A percentile compares a stretch with the other conserved stretches of the same genome.
Conservation (phyloP, 805 yeast species). For the Candida xiaguanensis region DNA sequence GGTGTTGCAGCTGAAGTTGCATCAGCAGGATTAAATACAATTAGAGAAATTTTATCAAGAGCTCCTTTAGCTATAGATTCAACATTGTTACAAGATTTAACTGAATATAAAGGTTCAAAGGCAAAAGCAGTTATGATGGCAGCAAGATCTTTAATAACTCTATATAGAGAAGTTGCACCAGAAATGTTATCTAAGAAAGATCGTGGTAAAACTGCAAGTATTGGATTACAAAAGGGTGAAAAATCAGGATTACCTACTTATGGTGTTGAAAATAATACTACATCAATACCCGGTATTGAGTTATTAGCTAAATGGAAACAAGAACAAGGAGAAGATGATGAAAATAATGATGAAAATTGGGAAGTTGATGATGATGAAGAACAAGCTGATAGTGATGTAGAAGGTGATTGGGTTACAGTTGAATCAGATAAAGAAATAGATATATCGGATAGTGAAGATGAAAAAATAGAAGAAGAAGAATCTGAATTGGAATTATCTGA, state of each 20-base stretch:
- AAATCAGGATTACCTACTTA: conserved; percentile 51
- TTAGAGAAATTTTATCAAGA: conserved; percentile 87
- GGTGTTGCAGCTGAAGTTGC: conserved; percentile 99
- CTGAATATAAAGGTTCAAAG: conserved; percentile 89
- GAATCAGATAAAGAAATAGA: conserved; percentile 78
- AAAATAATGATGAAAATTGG: conserved; percentile 43
- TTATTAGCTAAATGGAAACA: conserved; percentile 82
- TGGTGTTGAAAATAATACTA: conserved; percentile 67
- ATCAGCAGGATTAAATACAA: conserved; percentile 95
- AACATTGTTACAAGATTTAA: conserved; percentile 80
- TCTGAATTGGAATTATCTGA: conserved; percentile 26
- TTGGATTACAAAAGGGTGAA: conserved; percentile 67
- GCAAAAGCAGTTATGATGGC: conserved; percentile 93
- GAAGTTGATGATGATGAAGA: conserved; percentile 57
- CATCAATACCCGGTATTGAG: conserved; percentile 90
- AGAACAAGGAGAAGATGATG: conserved; percentile 53
- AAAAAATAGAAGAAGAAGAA: conserved; percentile 29
- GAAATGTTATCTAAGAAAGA: conserved; percentile 89
- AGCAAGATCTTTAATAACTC: conserved; percentile 78
- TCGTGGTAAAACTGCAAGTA: conserved; percentile 88
- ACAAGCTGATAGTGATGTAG: conserved; percentile 55
- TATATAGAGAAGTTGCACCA: conserved; percentile 94
- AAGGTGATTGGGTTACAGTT: conserved; percentile 89
- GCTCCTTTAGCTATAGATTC: conserved; percentile 93
- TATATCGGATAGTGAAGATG: conserved; percentile 51